These are phyloP conservation scores for Isoetes taiwanensis DNA, from an alignment of 75 land plant genomes.

Conservation along the genomic window DNA sequence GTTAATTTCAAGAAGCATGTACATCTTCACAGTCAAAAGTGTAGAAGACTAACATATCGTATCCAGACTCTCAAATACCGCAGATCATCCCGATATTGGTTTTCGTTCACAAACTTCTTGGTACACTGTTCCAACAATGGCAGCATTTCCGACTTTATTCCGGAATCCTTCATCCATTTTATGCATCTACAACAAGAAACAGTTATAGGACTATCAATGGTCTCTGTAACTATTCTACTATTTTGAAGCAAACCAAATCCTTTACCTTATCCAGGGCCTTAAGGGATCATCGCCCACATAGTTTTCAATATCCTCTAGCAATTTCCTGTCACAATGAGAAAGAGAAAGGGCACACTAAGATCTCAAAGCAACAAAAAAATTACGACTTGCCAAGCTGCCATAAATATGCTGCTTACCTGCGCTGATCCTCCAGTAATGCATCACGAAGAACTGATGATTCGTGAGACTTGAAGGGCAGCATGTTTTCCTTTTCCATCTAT, in stretches of 20 bases:
- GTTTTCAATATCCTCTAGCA: conserved; percentile 12
- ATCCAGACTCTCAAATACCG: conserved; percentile 68
- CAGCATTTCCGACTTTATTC: conserved; percentile 7
- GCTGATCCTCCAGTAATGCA: no score
- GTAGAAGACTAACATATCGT: conserved; percentile 38
- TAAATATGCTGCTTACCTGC: no score
- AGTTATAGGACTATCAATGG: not conserved
- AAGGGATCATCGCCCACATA: conserved; percentile 21
- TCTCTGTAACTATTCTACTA: not conserved
- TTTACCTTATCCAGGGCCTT: conserved; percentile 22
- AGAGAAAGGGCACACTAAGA: not conserved
- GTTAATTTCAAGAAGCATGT: not conserved
- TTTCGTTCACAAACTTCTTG: conserved; percentile 25
- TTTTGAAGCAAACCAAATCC: not conserved
- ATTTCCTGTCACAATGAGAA: conserved; percentile 11
- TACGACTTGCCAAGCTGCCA: no score
- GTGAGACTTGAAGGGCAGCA: no score
- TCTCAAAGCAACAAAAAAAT: no score
- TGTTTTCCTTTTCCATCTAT: no score
- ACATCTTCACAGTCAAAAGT: not conserved
- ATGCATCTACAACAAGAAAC: conserved; percentile 11
- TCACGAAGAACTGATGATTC: no score
- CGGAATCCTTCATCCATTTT: conserved; percentile 18
- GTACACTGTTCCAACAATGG: conserved; percentile 38
- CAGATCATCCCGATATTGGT: conserved; percentile 38